Conservation (phyloP, 1,284 basidiomycete genomes). For the Sphaerobolus stellatus region DNA sequence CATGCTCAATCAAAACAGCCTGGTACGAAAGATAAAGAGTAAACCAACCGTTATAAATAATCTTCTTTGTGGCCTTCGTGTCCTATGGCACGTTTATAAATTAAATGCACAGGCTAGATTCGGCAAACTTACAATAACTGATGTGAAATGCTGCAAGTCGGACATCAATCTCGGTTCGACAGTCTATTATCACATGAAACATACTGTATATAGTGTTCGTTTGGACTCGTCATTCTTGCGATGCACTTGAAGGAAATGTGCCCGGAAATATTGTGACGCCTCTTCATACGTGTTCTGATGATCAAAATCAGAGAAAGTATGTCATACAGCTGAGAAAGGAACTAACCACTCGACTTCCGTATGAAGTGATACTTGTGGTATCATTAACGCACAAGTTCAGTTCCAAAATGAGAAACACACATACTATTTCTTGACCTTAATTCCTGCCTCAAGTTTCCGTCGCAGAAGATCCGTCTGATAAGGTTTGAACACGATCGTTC, state of each 20-base stretch:
- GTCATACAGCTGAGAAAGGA: not conserved
- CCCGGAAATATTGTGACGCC: conserved; percentile 78
- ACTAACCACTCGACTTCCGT: conserved; percentile 54
- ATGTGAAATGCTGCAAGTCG: conserved; percentile 56
- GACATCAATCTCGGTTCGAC: not conserved
- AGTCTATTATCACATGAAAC: not conserved
- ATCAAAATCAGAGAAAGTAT: no score
- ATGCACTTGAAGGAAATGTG: conserved; percentile 80
- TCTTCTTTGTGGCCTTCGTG: conserved; percentile 75
- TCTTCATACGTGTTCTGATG: conserved; percentile 70
- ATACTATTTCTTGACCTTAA: conserved; percentile 76
- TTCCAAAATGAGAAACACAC: conserved; percentile 25
- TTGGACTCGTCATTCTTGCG: conserved; percentile 74
- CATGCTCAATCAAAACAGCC: not conserved
- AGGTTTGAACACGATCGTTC: conserved; percentile 26
- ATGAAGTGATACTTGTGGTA: conserved; percentile 68
- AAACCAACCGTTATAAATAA: conserved; percentile 71
- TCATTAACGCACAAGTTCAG: not conserved
- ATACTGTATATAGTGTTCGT: conserved; percentile 65
- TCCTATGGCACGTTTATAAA: conserved; percentile 45
- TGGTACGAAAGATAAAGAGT: conserved; percentile 9
- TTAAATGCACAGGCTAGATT: conserved; percentile 1
- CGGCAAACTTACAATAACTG: conserved; percentile 60
- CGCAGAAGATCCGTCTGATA: conserved; percentile 77
- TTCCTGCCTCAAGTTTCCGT: conserved; percentile 62